Percentiles rank a stretch among this genome's conserved stretches.
Evolutionary conservation across 768 basidiomycete species (phyloP).

Genomic region (Tricholoma hemisulphureum): DNA sequence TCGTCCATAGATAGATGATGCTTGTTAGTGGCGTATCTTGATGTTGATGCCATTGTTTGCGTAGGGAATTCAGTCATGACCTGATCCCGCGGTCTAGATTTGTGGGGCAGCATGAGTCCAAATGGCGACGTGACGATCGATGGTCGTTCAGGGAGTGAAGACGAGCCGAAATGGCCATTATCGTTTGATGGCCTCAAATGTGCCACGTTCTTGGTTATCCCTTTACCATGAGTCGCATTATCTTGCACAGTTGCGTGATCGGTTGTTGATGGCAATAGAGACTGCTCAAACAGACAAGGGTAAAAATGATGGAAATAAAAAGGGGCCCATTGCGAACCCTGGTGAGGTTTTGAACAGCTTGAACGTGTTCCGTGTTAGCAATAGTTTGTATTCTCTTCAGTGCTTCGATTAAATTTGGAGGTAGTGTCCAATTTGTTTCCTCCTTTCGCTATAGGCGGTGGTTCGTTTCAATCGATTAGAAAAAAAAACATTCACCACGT

Average conservation of each 20-base stretch:
- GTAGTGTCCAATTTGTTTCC: slow-evolving; percentile 40
- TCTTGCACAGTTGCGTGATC: slow-evolving; percentile 8
- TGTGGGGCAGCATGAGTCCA: slow-evolving; percentile 1
- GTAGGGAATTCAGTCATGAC: not conserved
- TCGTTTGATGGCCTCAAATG: slow-evolving; percentile 3
- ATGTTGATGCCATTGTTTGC: not conserved
- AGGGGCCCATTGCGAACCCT: slow-evolving; percentile 57
- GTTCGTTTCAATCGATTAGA: not conserved
- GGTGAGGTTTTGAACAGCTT: slow-evolving; percentile 42
- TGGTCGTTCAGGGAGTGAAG: slow-evolving; percentile 2
- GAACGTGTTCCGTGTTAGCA: slow-evolving; percentile 20
- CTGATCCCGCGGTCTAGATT: not conserved
- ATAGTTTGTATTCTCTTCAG: slow-evolving; percentile 32
- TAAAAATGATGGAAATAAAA: slow-evolving; percentile 35
- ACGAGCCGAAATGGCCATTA: not conserved
- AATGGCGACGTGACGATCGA: not conserved
- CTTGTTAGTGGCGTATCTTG: slow-evolving; percentile 9
- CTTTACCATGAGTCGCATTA: slow-evolving; percentile 1
- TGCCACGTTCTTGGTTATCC: not conserved
- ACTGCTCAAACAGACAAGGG: slow-evolving; percentile 45
- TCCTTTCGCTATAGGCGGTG: slow-evolving; percentile 39
- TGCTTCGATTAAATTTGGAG: slow-evolving; percentile 36
- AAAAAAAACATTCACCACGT: slow-evolving; percentile 10
- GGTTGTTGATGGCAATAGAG: slow-evolving; percentile 24
- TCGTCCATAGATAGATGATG: slow-evolving; percentile 24